Conservation (phyloP, 2,329 filamentous ascomycete species). For the Ophiostoma sp. region DNA sequence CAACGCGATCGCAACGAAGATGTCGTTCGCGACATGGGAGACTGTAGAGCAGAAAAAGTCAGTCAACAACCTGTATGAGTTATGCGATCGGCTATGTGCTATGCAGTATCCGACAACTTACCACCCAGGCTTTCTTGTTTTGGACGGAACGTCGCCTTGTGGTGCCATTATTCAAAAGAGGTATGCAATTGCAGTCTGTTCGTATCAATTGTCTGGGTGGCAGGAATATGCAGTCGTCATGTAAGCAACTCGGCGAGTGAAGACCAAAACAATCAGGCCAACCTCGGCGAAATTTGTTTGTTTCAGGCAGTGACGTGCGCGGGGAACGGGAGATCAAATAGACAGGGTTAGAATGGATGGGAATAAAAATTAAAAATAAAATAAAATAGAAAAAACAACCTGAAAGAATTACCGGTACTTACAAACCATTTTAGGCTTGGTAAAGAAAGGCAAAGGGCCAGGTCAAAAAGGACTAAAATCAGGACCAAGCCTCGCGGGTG, state of each 20-base stretch:
- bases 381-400: background rate
- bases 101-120: background rate
- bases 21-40: background rate
- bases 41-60: background rate
- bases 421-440: background rate
- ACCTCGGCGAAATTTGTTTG: background rate
- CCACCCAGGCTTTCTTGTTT: conserved; percentile 1
- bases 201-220: background rate
- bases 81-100: background rate
- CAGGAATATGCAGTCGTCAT: background rate
- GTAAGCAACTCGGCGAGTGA: background rate
- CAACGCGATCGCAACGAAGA: background rate
- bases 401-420: background rate
- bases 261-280: background rate
- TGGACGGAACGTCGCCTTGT: background rate
- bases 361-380: background rate
- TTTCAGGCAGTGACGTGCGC: background rate
- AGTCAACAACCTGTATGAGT: background rate
- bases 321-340: background rate
- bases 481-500: background rate
- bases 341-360: background rate
- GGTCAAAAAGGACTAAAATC: background rate
- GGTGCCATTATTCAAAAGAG: background rate
- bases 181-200: too few relatives aligned
- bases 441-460: background rate